Conservation (phyloP, 2,329 filamentous ascomycete genomes). For the Alternaria solani region DNA sequence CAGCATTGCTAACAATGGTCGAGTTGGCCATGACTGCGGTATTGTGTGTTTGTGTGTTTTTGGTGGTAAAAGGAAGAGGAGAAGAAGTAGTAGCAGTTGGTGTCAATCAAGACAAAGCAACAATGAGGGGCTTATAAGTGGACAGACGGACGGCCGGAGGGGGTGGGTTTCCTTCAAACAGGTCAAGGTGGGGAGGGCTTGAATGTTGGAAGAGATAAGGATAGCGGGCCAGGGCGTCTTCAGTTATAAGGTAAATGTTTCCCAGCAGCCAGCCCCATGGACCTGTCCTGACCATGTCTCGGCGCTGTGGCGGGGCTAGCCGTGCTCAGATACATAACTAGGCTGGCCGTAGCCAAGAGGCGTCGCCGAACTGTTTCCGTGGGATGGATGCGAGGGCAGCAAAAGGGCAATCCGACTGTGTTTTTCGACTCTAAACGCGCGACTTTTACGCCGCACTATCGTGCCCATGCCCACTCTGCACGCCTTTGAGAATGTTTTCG, state of each 20-base stretch:
- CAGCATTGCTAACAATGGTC: constrained; percentile 57
- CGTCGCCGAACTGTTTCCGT: constrained; percentile 50
- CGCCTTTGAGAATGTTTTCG: not conserved
- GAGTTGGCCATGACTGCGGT: constrained; percentile 45
- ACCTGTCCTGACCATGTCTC: constrained; percentile 28
- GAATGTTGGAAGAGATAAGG: constrained; percentile 34
- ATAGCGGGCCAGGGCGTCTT: constrained; percentile 27
- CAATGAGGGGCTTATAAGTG: not conserved
- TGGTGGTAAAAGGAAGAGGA: not conserved
- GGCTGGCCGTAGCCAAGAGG: constrained; percentile 46
- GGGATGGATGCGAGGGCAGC: constrained; percentile 36
- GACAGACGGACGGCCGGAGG: not conserved
- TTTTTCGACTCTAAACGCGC: constrained; percentile 9
- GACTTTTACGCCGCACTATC: constrained; percentile 5
- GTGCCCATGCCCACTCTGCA: constrained; percentile 26
- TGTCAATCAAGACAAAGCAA: constrained; percentile 3
- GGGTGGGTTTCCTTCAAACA: not conserved
- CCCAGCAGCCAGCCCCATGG: constrained; percentile 2
- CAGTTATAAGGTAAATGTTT: constrained; percentile 39
- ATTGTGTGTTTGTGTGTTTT: constrained; percentile 26
- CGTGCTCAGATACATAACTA: constrained; percentile 31
- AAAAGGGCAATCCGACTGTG: too few species aligned
- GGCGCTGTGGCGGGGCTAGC: constrained; percentile 45
- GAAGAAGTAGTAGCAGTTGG: constrained; percentile 5
- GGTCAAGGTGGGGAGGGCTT: constrained; percentile 21